Evolutionary conservation across 2,329 filamentous ascomycete species (phyloP).

Genomic region (Ophidiomyces ophidiicola): DNA sequence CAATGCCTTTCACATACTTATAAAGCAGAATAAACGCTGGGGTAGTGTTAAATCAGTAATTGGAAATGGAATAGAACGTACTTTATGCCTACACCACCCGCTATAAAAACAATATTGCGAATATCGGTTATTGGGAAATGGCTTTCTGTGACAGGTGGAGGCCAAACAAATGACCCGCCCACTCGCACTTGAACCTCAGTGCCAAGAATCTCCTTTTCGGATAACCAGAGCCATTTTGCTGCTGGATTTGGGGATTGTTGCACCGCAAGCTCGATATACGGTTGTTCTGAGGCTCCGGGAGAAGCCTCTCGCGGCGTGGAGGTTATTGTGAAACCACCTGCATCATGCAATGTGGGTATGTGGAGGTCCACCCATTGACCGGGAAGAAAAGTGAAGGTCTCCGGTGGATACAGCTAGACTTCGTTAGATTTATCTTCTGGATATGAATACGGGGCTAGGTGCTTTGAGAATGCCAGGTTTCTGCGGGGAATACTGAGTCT

Average conservation of each 20-base stretch:
- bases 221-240: constrained; percentile 64
- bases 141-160: constrained; percentile 38
- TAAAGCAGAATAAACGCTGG: not conserved
- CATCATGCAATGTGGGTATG: constrained; percentile 54
- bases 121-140: constrained; percentile 35
- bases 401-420: not conserved
- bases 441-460: too few species aligned
- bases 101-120: constrained; percentile 57
- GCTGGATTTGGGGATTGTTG: constrained; percentile 62
- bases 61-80: too few species aligned
- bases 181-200: constrained; percentile 54
- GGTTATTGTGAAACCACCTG: constrained; percentile 81
- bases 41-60: not conserved
- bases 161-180: constrained; percentile 72
- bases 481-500: too few species aligned
- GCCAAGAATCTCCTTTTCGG: constrained; percentile 44
- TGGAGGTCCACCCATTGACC: constrained; percentile 85
- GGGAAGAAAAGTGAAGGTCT: constrained; percentile 51
- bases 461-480: too few species aligned
- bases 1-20: not conserved
- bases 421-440: not conserved
- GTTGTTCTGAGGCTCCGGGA: constrained; percentile 19
- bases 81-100: constrained; percentile 75
- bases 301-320: constrained; percentile 53
- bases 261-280: constrained; percentile 65